Conservation (phyloP, 495 filamentous ascomycete genomes). For the Annulohypoxylon nitens region DNA sequence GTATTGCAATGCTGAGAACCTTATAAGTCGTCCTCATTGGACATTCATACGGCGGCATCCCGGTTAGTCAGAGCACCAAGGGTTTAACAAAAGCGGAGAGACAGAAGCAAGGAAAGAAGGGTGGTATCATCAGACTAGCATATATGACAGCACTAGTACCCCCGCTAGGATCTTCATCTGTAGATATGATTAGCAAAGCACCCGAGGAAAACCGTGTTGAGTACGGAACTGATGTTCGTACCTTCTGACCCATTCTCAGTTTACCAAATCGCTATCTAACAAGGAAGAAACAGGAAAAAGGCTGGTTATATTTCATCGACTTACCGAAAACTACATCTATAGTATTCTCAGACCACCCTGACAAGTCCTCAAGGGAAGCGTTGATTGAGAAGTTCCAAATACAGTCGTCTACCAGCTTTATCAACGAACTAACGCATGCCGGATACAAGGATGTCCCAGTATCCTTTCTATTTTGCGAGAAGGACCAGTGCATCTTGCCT, state of each 20-base stretch:
- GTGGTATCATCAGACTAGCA: slow-evolving; percentile 56
- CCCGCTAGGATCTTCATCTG: slow-evolving; percentile 32
- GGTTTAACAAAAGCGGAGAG: slow-evolving; percentile 58
- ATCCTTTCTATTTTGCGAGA: slow-evolving; percentile 63
- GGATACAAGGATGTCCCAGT: slow-evolving; percentile 62
- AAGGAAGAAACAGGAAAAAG: slow-evolving; percentile 37
- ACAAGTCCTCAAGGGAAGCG: slow-evolving; percentile 20
- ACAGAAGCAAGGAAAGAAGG: slow-evolving; percentile 54
- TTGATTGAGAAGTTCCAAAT: slow-evolving; percentile 24
- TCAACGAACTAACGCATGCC: slow-evolving; percentile 53
- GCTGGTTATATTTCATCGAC: slow-evolving; percentile 41
- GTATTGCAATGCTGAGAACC: neutral
- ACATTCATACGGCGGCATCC: slow-evolving; percentile 57
- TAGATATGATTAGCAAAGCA: slow-evolving; percentile 13
- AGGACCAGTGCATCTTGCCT: slow-evolving; percentile 57
- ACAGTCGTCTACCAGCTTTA: slow-evolving; percentile 51
- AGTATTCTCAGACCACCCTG: slow-evolving; percentile 44
- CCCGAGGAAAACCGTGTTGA: slow-evolving; percentile 16
- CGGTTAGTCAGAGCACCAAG: slow-evolving; percentile 52
- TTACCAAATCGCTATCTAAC: neutral
- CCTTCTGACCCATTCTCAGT: neutral
- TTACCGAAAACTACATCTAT: slow-evolving; percentile 7
- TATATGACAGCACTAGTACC: slow-evolving; percentile 54
- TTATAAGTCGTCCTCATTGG: slow-evolving; percentile 49
- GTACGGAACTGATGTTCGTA: slow-evolving; percentile 43